A percentile compares a stretch with the other conserved stretches of the same genome.
phyloP scores from a whole-genome alignment of 805 yeast species.

The Candida ortonii region DNA sequence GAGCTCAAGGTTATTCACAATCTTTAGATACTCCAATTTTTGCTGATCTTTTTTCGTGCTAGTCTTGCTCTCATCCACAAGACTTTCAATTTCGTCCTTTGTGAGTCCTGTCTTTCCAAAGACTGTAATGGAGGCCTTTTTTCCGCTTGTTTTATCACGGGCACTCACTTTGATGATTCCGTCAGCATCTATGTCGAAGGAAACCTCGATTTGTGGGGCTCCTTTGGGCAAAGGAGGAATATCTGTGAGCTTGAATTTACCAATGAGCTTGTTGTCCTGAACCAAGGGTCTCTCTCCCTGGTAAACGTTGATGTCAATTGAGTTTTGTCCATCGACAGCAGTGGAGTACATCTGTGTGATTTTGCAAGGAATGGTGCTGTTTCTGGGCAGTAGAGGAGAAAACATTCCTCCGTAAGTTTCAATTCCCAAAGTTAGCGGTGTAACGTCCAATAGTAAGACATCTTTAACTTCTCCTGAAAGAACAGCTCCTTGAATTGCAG shows the following conservation, averaged over 20 bases:
- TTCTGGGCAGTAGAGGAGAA: conserved; percentile 81
- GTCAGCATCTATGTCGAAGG: conserved; percentile 94
- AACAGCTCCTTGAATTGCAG: conserved; percentile 97
- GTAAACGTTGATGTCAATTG: conserved; percentile 93
- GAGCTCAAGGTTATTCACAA: conserved; percentile 59
- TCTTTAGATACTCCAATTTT: conserved; percentile 53
- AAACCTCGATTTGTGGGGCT: conserved; percentile 85
- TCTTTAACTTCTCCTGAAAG: conserved; percentile 93
- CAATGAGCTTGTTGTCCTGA: conserved; percentile 91
- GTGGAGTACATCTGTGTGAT: conserved; percentile 92
- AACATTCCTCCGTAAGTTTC: conserved; percentile 97
- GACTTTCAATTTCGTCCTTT: conserved; percentile 83
- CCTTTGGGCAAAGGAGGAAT: conserved; percentile 91
- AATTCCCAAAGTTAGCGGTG: conserved; percentile 87
- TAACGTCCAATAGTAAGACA: conserved; percentile 83
- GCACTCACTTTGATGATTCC: conserved; percentile 96
- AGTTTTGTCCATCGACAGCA: conserved; percentile 92
- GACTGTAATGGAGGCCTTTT: conserved; percentile 92
- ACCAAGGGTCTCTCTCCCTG: conserved; percentile 97
- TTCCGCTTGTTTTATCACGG: conserved; percentile 87
- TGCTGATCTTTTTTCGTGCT: conserved; percentile 72
- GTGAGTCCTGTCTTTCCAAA: conserved; percentile 94
- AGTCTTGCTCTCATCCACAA: conserved; percentile 89
- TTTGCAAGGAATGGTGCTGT: conserved; percentile 93
- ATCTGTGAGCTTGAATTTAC: conserved; percentile 88